These are phyloP conservation scores for Comarum palustre DNA, from an alignment of 306 rosid species.

Conservation along the genomic window DNA sequence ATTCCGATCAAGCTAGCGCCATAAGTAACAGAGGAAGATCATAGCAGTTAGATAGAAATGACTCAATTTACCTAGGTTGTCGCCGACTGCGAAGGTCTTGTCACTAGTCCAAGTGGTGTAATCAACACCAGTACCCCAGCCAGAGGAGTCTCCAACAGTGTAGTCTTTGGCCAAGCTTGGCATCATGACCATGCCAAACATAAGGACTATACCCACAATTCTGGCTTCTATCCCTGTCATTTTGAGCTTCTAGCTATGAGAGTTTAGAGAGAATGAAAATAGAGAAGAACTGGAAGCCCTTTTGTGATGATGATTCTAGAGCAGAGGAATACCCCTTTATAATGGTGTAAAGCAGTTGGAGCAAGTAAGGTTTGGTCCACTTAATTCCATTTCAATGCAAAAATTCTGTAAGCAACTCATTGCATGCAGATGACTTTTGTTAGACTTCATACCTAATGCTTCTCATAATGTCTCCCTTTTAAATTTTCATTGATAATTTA, in stretches of 20 bases:
- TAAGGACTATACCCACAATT: slow-evolving; percentile 32
- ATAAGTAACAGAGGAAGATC: background rate
- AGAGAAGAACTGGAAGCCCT: slow-evolving; percentile 10
- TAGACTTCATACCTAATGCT: slow-evolving; percentile 62
- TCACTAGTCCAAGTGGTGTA: slow-evolving; percentile 70
- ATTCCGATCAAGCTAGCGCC: background rate
- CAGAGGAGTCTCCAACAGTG: slow-evolving; percentile 72
- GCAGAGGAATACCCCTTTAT: slow-evolving; percentile 37
- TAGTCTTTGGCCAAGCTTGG: slow-evolving; percentile 50
- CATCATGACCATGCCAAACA: slow-evolving; percentile 37
- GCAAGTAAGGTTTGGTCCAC: slow-evolving; percentile 59
- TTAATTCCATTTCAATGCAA: slow-evolving; percentile 24
- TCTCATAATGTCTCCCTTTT: slow-evolving; percentile 7
- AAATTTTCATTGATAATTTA: background rate
- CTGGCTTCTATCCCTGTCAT: slow-evolving; percentile 45
- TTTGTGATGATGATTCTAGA: slow-evolving; percentile 20
- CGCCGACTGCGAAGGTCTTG: slow-evolving; percentile 68
- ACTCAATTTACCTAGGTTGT: slow-evolving; percentile 53
- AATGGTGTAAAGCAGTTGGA: slow-evolving; percentile 32
- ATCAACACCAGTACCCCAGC: slow-evolving; percentile 65
- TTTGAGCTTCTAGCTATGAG: slow-evolving; percentile 5
- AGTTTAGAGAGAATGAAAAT: background rate
- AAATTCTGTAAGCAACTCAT: slow-evolving; percentile 21
- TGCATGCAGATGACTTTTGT: slow-evolving; percentile 48
- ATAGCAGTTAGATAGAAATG: background rate